Conservation (phyloP, 1,284 basidiomycete genomes). For the Marasmius oreades region DNA sequence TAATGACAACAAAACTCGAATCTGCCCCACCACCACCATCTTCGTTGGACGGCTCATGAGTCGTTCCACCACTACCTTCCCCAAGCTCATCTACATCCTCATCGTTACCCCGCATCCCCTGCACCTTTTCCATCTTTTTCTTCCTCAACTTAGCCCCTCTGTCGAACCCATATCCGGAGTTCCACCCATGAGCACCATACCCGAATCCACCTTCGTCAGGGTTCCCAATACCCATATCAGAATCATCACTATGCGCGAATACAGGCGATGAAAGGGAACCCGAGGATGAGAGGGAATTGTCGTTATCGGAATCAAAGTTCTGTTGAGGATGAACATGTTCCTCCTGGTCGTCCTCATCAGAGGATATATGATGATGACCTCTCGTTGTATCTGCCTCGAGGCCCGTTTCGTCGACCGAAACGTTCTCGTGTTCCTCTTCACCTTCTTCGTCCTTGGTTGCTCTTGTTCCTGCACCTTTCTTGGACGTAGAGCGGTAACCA, state of each 20-base stretch:
- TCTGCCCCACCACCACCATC: not conserved
- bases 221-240: not conserved
- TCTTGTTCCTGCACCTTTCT: no score
- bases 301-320: constrained; percentile 8
- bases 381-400: no score
- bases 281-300: constrained; percentile 7
- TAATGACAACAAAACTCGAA: constrained; percentile 11
- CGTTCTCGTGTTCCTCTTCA: no score
- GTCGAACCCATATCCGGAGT: not conserved
- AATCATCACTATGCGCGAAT: constrained; percentile 27
- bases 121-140: not conserved
- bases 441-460: no score
- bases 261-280: constrained; percentile 28
- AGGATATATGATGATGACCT: not conserved
- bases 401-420: no score
- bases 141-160: not conserved
- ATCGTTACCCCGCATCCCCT: not conserved
- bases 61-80: not conserved
- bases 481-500: no score
- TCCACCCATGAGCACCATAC: not conserved
- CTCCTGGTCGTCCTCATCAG: not conserved
- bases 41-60: no score
- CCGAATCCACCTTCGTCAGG: not conserved
- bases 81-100: not conserved
- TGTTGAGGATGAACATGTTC: not conserved